Percentiles rank a stretch among this genome's conserved stretches.
phyloP scores from a whole-genome alignment of 192 early-diverging fungal genomes.

The Coemansia sp. region DNA sequence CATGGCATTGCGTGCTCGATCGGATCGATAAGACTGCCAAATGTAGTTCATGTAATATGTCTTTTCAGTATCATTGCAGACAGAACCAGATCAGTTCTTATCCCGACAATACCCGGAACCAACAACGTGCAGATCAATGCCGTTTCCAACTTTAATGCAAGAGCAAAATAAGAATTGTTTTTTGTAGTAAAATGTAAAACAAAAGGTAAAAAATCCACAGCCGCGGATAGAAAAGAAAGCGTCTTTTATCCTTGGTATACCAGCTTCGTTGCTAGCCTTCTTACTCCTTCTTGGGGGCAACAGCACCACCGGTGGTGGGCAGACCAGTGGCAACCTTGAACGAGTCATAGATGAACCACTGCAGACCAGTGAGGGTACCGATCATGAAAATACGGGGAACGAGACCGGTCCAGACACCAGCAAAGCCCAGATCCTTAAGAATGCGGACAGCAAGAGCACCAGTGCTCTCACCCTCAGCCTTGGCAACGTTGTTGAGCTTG shows the following conservation, averaged over 20 bases:
- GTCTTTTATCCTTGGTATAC: neutral
- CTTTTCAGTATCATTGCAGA: no score
- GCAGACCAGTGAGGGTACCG: conserved; percentile 83
- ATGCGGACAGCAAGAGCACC: conserved; percentile 50
- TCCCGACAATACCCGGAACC: neutral
- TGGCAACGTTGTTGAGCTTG: conserved; percentile 64
- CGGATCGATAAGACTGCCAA: neutral
- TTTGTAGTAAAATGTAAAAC: neutral
- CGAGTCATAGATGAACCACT: conserved; percentile 84
- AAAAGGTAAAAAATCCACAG: neutral
- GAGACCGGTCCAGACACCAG: conserved; percentile 77
- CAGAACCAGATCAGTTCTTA: no score
- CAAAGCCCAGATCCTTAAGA: conserved; percentile 63
- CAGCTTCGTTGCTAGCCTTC: neutral
- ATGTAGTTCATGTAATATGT: no score
- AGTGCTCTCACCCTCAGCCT: conserved; percentile 61
- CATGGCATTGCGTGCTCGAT: neutral
- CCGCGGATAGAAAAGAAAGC: neutral
- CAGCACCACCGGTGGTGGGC: conserved; percentile 64
- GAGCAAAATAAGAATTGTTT: neutral
- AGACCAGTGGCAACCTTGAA: conserved; percentile 74
- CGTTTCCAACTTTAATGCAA: neutral
- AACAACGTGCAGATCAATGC: neutral
- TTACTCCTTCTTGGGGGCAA: conserved; percentile 55
- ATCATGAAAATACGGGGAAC: conserved; percentile 89